Evolutionary conservation across 179 eudicot species (phyloP).

Genomic region (Spergularia azorica): DNA sequence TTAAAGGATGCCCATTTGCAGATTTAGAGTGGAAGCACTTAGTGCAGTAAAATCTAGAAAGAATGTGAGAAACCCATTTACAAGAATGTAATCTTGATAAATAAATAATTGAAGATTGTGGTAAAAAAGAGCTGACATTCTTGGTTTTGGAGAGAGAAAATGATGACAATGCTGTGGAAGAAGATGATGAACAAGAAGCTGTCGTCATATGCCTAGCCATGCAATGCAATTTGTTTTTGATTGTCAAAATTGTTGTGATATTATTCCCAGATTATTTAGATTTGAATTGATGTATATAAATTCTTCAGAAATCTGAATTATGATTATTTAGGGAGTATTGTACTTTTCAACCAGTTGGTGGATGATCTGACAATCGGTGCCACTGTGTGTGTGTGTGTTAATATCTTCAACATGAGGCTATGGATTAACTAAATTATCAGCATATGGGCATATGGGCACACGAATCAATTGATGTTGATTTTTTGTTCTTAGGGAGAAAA

Average conservation of each 20-base stretch:
- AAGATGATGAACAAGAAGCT: slow-evolving; percentile 49
- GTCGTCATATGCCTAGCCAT: slow-evolving; percentile 51
- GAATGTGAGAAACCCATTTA: slow-evolving; percentile 54
- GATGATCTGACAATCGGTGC: neutral
- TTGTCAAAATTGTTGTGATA: neutral
- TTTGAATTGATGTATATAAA: no score
- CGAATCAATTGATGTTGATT: no score
- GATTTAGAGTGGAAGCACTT: slow-evolving; percentile 53
- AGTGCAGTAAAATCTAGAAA: slow-evolving; percentile 33
- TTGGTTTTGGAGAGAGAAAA: slow-evolving; percentile 33
- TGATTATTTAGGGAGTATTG: no score
- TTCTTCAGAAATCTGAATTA: no score
- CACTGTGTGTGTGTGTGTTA: neutral
- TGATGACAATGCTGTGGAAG: slow-evolving; percentile 35
- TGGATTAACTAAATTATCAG: neutral
- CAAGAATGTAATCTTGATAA: slow-evolving; percentile 36
- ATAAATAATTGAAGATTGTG: slow-evolving; percentile 28
- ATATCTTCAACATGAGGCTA: slow-evolving; percentile 31
- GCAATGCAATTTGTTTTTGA: slow-evolving; percentile 9
- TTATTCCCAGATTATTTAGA: no score
- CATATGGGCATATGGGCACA: no score
- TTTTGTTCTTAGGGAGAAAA: neutral
- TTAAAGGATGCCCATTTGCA: slow-evolving; percentile 61
- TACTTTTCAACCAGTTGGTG: no score
- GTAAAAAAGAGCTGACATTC: slow-evolving; percentile 22